Evolutionary conservation across 2,329 filamentous ascomycete genomes (phyloP).

Genomic region (Fusarium brachygibbosum): DNA sequence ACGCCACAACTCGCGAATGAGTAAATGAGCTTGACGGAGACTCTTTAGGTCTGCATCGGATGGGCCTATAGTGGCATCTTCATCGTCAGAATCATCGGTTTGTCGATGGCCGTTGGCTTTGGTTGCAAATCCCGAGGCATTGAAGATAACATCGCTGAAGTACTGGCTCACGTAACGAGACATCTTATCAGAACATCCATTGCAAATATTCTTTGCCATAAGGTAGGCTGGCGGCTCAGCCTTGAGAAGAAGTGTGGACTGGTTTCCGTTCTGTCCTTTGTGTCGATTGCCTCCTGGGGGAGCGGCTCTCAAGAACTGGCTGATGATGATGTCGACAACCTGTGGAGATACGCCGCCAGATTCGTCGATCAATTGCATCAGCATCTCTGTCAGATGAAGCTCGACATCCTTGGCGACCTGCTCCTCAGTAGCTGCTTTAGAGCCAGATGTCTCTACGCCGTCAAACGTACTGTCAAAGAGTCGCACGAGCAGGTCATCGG

Average conservation of each 20-base stretch:
- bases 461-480: slow-evolving; percentile 94
- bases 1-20: slow-evolving; percentile 94
- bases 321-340: slow-evolving; percentile 92
- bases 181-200: slow-evolving; percentile 92
- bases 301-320: slow-evolving; percentile 92
- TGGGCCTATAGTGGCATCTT: slow-evolving; percentile 71
- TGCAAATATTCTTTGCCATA: slow-evolving; percentile 96
- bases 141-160: slow-evolving; percentile 96
- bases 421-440: slow-evolving; percentile 81
- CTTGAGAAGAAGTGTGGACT: slow-evolving; percentile 86
- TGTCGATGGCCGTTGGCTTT: slow-evolving; percentile 70
- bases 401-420: slow-evolving; percentile 93
- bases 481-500: slow-evolving; percentile 81
- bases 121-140: slow-evolving; percentile 75
- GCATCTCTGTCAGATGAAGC: slow-evolving; percentile 88
- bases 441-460: slow-evolving; percentile 79
- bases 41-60: slow-evolving; percentile 89
- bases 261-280: slow-evolving; percentile 78
- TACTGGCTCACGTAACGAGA: slow-evolving; percentile 93
- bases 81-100: slow-evolving; percentile 74
- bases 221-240: slow-evolving; percentile 93
- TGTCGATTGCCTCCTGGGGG: slow-evolving; percentile 74
- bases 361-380: slow-evolving; percentile 90
- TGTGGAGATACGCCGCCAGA: slow-evolving; percentile 79
- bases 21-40: slow-evolving; percentile 86